A percentile compares a stretch with the other conserved stretches of the same genome.
These are phyloP conservation scores for Nicotiana attenuata DNA, from an alignment of 257 asterid species.

Conservation along the genomic window DNA sequence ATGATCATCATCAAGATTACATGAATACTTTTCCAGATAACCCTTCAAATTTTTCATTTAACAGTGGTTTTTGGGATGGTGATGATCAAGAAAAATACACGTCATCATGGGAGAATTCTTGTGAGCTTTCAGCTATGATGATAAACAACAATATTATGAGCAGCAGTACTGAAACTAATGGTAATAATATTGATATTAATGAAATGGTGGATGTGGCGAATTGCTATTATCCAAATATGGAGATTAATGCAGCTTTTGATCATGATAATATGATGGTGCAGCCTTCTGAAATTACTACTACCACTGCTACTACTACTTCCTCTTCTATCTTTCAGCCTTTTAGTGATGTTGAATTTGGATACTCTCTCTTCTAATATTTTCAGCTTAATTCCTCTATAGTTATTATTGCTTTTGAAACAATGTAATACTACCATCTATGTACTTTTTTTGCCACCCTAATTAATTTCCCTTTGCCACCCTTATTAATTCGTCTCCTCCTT, in stretches of 20 bases:
- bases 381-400: not conserved
- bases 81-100: conserved; percentile 8
- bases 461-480: not conserved
- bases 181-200: not conserved
- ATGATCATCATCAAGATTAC: not conserved
- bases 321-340: conserved; percentile 37
- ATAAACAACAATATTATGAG: conserved; percentile 17
- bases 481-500: not conserved
- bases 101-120: conserved; percentile 42
- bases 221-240: conserved; percentile 8
- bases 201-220: conserved; percentile 4
- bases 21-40: conserved; percentile 11
- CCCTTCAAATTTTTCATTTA: conserved; percentile 15
- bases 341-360: conserved; percentile 51
- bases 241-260: conserved; percentile 20
- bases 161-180: conserved; percentile 3
- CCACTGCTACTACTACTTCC: conserved; percentile 20
- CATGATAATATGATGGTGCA: conserved; percentile 16
- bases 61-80: conserved; percentile 32
- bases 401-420: not conserved
- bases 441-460: conserved; percentile 6
- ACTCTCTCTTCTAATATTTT: conserved; percentile 30
- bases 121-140: conserved; percentile 74
- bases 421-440: not conserved
- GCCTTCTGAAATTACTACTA: conserved; percentile 11